Evolutionary conservation across 768 basidiomycete species (phyloP).

Genomic region (Naganishia friedmannii): DNA sequence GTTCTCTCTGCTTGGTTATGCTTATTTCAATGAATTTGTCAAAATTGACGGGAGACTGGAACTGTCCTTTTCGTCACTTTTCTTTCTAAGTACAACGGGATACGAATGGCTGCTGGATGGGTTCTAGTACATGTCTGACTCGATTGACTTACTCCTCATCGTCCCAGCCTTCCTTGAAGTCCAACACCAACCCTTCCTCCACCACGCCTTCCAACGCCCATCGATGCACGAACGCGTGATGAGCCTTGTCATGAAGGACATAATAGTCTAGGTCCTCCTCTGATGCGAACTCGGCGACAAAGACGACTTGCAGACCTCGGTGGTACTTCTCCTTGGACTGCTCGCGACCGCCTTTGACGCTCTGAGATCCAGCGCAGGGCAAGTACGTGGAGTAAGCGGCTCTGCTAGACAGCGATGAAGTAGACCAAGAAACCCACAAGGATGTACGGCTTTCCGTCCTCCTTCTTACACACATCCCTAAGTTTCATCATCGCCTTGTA

Average conservation of each 20-base stretch:
- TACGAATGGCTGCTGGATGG: neutral
- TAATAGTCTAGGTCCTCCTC: constrained; percentile 25
- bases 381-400: too few species aligned
- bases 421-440: constrained; percentile 17
- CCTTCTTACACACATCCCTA: constrained; percentile 10
- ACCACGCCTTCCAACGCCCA: constrained; percentile 13
- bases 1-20: constrained; percentile 12
- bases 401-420: too few species aligned
- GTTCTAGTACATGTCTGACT: neutral
- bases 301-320: constrained; percentile 16
- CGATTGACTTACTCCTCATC: neutral
- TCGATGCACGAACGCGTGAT: constrained; percentile 3
- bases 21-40: neutral
- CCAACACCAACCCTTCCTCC: constrained; percentile 15
- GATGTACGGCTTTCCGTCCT: constrained; percentile 30
- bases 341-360: constrained; percentile 27
- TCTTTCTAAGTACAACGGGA: neutral
- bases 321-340: constrained; percentile 11
- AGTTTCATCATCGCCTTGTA: constrained; percentile 20
- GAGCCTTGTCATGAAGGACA: constrained; percentile 16
- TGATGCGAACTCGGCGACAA: constrained; percentile 16
- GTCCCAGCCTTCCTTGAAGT: constrained; percentile 19
- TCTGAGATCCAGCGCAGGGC: constrained; percentile 4
- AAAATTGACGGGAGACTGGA: neutral
- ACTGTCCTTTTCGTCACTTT: neutral